A percentile compares a stretch with the other conserved stretches of the same genome.
Evolutionary conservation across 2,329 filamentous ascomycete genomes (phyloP).

Genomic region (Nemania sp.): DNA sequence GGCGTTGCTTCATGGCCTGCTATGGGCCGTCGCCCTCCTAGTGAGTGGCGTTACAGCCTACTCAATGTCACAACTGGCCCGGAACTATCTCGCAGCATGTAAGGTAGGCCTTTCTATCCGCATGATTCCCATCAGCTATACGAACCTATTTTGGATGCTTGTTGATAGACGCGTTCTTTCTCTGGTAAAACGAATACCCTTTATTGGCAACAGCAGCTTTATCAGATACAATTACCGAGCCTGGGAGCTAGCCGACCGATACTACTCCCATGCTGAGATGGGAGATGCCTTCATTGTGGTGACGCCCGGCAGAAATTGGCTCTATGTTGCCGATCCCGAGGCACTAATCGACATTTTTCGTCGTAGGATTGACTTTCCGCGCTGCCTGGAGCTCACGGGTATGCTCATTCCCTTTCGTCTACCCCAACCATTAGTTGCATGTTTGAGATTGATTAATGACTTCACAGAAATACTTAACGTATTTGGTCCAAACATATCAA

Average conservation of each 20-base stretch:
- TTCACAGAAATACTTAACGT: not conserved
- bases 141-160: constrained; percentile 9
- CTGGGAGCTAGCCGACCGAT: constrained; percentile 47
- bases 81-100: constrained; percentile 4
- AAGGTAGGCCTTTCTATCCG: constrained; percentile 4
- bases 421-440: not conserved
- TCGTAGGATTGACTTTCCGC: constrained; percentile 28
- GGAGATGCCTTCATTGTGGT: constrained; percentile 42
- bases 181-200: not conserved
- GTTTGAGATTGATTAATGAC: not conserved
- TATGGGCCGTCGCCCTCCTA: not conserved
- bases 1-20: not conserved
- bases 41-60: not conserved
- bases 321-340: constrained; percentile 31
- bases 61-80: not conserved
- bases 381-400: constrained; percentile 9
- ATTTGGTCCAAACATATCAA: constrained; percentile 35
- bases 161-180: constrained; percentile 8
- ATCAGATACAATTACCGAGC: constrained; percentile 49
- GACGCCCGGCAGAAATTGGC: constrained; percentile 33
- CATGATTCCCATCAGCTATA: constrained; percentile 9
- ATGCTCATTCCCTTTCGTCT: not conserved
- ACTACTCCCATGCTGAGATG: constrained; percentile 44
- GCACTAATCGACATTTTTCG: constrained; percentile 26
- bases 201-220: constrained; percentile 34